phyloP scores from a whole-genome alignment of 805 yeast species.

The Millerago galiae region DNA sequence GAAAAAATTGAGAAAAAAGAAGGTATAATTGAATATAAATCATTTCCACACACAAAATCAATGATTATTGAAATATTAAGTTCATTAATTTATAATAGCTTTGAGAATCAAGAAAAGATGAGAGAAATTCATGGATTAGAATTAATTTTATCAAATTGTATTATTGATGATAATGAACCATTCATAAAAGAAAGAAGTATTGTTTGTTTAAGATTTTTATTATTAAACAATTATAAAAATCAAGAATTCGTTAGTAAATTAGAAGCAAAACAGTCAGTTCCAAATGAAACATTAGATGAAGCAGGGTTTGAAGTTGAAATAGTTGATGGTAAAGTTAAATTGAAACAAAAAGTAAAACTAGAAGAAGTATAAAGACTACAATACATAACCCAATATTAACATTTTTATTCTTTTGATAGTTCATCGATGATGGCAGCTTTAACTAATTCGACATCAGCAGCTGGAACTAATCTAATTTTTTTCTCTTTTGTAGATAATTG shows the following conservation, averaged over 20 bases:
- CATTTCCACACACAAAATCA: slow-evolving; percentile 61
- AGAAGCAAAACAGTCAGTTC: slow-evolving; percentile 66
- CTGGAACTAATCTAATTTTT: slow-evolving; percentile 65
- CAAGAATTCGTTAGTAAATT: slow-evolving; percentile 70
- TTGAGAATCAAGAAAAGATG: slow-evolving; percentile 57
- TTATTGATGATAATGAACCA: slow-evolving; percentile 85
- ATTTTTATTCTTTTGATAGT: slow-evolving; percentile 39
- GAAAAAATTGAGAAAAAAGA: slow-evolving; percentile 11
- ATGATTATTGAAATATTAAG: slow-evolving; percentile 62
- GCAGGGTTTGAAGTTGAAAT: slow-evolving; percentile 77
- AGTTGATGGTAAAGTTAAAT: slow-evolving; percentile 58
- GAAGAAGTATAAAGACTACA: slow-evolving; percentile 2
- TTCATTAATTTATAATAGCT: slow-evolving; percentile 44
- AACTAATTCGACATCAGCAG: slow-evolving; percentile 66
- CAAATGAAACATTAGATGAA: slow-evolving; percentile 52
- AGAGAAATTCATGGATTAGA: slow-evolving; percentile 65
- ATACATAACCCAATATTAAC: not conserved
- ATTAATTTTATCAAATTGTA: slow-evolving; percentile 69
- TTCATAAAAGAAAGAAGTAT: slow-evolving; percentile 81
- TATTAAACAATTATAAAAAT: slow-evolving; percentile 59
- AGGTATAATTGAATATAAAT: slow-evolving; percentile 23
- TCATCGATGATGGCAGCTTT: slow-evolving; percentile 73
- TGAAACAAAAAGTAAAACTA: slow-evolving; percentile 32
- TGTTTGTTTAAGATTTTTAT: slow-evolving; percentile 63
- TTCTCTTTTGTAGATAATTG: slow-evolving; percentile 64